Evolutionary conservation across 257 asterid species (phyloP).

Genomic region (Perilla frutescens): DNA sequence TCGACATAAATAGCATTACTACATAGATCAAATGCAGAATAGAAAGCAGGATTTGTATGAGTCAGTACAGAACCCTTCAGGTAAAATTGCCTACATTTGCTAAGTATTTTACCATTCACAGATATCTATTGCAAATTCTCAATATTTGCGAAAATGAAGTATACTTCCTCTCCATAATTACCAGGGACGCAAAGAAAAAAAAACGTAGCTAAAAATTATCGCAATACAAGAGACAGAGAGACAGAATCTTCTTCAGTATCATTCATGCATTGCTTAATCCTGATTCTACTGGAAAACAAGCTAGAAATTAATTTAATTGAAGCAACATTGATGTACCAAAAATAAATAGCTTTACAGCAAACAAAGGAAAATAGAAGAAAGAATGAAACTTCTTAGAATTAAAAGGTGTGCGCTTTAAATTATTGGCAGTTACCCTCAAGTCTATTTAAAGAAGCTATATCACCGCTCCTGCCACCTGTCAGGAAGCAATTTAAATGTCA

Average conservation of each 20-base stretch:
- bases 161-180: slow-evolving; percentile 1
- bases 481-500: slow-evolving; percentile 22
- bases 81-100: too few relatives aligned
- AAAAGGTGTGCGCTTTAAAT: neutral
- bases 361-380: neutral
- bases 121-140: neutral
- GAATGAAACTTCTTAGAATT: neutral
- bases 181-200: neutral
- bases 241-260: neutral
- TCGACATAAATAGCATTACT: slow-evolving; percentile 7
- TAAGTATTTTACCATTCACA: too few relatives aligned
- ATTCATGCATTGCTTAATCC: slow-evolving; percentile 11
- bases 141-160: neutral
- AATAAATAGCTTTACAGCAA: neutral
- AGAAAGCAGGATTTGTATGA: slow-evolving; percentile 20
- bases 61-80: neutral
- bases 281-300: slow-evolving; percentile 7
- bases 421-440: slow-evolving; percentile 60
- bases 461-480: slow-evolving; percentile 70
- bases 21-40: neutral
- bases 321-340: neutral
- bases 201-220: neutral
- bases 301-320: neutral
- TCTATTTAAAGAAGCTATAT: slow-evolving; percentile 57
- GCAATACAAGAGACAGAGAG: slow-evolving; percentile 16